These are phyloP conservation scores for Dichotomocladium elegans DNA, from an alignment of 371 early-diverging fungal species.

Conservation along the genomic window DNA sequence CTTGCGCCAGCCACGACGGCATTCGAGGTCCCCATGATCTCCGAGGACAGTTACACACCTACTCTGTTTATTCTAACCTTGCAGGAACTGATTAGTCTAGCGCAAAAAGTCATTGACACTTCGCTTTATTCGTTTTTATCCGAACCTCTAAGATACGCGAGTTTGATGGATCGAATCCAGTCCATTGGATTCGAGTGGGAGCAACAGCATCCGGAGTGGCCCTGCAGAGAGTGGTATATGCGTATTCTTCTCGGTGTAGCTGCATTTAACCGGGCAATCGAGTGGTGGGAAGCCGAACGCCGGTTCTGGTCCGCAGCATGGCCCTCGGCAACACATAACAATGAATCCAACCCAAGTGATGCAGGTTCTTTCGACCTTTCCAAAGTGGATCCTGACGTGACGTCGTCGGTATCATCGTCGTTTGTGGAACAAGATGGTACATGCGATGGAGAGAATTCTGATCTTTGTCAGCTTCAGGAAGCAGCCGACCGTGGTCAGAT, in stretches of 20 bases:
- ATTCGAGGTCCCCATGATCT: slow-evolving; percentile 10
- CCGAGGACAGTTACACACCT: slow-evolving; percentile 58
- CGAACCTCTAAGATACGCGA: slow-evolving; percentile 17
- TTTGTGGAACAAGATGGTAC: background rate
- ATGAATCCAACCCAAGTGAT: background rate
- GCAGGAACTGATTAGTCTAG: slow-evolving; percentile 52
- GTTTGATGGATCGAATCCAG: slow-evolving; percentile 45
- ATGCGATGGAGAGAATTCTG: background rate
- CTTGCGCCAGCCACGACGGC: background rate
- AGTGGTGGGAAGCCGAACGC: slow-evolving; percentile 62
- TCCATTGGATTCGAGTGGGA: slow-evolving; percentile 51
- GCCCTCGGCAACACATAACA: background rate
- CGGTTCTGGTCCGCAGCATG: slow-evolving; percentile 34
- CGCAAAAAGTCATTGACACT: slow-evolving; percentile 56
- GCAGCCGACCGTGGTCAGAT: slow-evolving; percentile 56
- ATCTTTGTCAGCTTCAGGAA: slow-evolving; percentile 35
- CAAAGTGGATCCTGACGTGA: too few species aligned
- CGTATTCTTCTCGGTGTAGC: slow-evolving; percentile 52
- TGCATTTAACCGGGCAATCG: slow-evolving; percentile 56
- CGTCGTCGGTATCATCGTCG: too few species aligned
- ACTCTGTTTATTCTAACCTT: slow-evolving; percentile 59
- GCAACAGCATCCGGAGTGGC: slow-evolving; percentile 49
- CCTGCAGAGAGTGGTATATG: slow-evolving; percentile 56
- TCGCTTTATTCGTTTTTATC: slow-evolving; percentile 47
- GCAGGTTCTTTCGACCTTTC: too few species aligned